These are phyloP conservation scores for Arabis hirsuta DNA, from an alignment of 345 rosid species.

Conservation along the genomic window DNA sequence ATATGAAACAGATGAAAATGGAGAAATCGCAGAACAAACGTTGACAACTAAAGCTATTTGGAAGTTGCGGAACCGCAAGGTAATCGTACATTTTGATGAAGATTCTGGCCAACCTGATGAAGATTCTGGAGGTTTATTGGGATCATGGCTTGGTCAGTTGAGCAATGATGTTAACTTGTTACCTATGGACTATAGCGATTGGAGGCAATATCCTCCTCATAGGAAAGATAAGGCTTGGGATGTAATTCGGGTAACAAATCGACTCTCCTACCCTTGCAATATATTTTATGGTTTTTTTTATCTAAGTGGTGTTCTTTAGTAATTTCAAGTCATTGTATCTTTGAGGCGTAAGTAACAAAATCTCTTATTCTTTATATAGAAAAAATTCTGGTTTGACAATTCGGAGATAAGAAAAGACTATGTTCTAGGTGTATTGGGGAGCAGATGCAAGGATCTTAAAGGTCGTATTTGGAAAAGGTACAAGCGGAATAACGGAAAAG, in stretches of 20 bases:
- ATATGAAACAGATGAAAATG: neutral
- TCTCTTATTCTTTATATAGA: neutral
- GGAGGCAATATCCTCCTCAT: neutral
- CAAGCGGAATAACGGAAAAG: neutral
- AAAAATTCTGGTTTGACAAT: neutral
- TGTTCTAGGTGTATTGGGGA: neutral
- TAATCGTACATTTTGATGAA: constrained; percentile 10
- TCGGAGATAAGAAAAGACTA: neutral
- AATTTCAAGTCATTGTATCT: too few relatives aligned
- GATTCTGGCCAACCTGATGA: neutral
- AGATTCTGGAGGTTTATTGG: constrained; percentile 16
- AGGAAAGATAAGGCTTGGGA: neutral
- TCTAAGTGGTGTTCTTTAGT: neutral
- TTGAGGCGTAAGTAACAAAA: too few relatives aligned
- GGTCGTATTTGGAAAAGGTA: neutral
- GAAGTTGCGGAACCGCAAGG: neutral
- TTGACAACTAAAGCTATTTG: constrained; percentile 14
- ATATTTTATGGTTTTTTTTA: neutral
- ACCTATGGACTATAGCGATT: constrained; percentile 1
- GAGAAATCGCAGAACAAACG: neutral
- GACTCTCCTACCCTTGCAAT: neutral
- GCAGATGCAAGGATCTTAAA: neutral
- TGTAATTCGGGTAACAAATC: neutral
- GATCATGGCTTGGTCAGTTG: neutral
- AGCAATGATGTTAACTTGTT: neutral